Conservation (phyloP, 1,284 basidiomycete genomes). For the Ustilago crameri region DNA sequence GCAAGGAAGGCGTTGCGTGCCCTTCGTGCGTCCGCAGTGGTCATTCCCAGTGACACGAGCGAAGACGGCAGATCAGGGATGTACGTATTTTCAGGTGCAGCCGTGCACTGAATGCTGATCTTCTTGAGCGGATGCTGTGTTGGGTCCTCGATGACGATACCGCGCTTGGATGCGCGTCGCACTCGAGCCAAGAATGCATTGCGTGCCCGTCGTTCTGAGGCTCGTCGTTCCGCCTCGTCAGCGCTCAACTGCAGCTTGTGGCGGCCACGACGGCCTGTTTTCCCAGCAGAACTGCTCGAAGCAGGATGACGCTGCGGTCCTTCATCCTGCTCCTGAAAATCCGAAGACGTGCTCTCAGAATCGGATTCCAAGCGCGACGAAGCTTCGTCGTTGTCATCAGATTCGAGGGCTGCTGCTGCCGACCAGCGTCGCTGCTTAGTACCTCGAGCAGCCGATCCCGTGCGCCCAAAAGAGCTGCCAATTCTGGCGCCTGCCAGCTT, state of each 20-base stretch:
- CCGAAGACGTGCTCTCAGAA: slow-evolving; percentile 17
- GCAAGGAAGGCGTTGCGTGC: slow-evolving; percentile 54
- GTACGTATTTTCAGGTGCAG: slow-evolving; percentile 47
- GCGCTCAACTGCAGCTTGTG: slow-evolving; percentile 30
- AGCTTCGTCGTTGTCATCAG: slow-evolving; percentile 24
- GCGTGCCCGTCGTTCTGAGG: slow-evolving; percentile 29
- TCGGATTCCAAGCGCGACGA: slow-evolving; percentile 21
- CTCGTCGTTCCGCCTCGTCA: slow-evolving; percentile 31
- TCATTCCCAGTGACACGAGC: slow-evolving; percentile 48
- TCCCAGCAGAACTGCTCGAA: slow-evolving; percentile 12
- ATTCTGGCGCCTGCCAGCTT: slow-evolving; percentile 3
- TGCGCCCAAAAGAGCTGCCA: slow-evolving; percentile 8
- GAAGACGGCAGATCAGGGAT: slow-evolving; percentile 54
- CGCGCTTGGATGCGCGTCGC: slow-evolving; percentile 49
- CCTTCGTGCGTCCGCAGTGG: slow-evolving; percentile 47
- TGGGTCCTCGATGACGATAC: slow-evolving; percentile 42
- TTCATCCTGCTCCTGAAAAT: slow-evolving; percentile 29
- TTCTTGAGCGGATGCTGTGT: slow-evolving; percentile 46
- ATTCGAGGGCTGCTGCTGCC: slow-evolving; percentile 12
- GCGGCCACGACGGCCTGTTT: slow-evolving; percentile 27
- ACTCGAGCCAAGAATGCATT: slow-evolving; percentile 51
- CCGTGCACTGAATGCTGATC: slow-evolving; percentile 40
- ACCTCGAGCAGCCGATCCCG: slow-evolving; percentile 15
- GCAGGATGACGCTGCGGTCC: slow-evolving; percentile 22
- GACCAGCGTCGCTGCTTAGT: slow-evolving; percentile 39